Evolutionary conservation across 1,284 basidiomycete genomes (phyloP).

Genomic region (Sporisorium scitamineum): DNA sequence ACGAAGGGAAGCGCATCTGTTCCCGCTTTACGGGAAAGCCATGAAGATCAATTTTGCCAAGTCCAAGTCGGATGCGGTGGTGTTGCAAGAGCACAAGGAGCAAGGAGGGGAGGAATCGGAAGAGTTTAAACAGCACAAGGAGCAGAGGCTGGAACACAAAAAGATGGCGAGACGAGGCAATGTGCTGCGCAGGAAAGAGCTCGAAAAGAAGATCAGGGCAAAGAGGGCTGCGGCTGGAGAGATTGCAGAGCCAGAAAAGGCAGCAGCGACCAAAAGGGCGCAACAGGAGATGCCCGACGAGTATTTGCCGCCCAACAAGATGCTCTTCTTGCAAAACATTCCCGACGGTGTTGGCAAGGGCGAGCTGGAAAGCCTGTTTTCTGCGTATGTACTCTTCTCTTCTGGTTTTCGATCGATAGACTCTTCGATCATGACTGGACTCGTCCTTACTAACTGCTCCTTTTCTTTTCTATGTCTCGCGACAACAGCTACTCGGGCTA

Average conservation of each 20-base stretch:
- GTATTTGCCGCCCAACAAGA: slow-evolving; percentile 98
- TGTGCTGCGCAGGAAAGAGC: slow-evolving; percentile 41
- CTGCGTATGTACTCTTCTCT: slow-evolving; percentile 39
- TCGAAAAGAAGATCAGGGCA: slow-evolving; percentile 52
- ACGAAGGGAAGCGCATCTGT: slow-evolving; percentile 88
- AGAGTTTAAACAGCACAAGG: slow-evolving; percentile 74
- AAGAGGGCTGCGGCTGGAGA: slow-evolving; percentile 52
- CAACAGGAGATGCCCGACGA: slow-evolving; percentile 86
- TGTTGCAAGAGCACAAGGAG: slow-evolving; percentile 68
- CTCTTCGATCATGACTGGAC: background rate
- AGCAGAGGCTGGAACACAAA: slow-evolving; percentile 51
- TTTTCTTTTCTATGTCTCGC: background rate
- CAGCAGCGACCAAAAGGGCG: slow-evolving; percentile 38
- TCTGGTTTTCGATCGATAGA: background rate
- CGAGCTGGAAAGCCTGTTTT: slow-evolving; percentile 61
- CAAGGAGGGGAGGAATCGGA: slow-evolving; percentile 32
- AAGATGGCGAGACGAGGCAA: slow-evolving; percentile 56
- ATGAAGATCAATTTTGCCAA: slow-evolving; percentile 87
- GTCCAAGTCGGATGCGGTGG: slow-evolving; percentile 88
- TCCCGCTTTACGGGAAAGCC: slow-evolving; percentile 95
- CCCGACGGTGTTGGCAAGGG: slow-evolving; percentile 54
- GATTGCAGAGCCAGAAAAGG: slow-evolving; percentile 32
- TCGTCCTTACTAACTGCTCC: background rate
- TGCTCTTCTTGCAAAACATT: slow-evolving; percentile 87
- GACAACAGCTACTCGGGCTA: slow-evolving; percentile 53